Evolutionary conservation across 2,329 filamentous ascomycete species (phyloP), one percentile per base, ranked within the genome.

Genomic region (Chrysoporthe deuterocubensis): DNA sequence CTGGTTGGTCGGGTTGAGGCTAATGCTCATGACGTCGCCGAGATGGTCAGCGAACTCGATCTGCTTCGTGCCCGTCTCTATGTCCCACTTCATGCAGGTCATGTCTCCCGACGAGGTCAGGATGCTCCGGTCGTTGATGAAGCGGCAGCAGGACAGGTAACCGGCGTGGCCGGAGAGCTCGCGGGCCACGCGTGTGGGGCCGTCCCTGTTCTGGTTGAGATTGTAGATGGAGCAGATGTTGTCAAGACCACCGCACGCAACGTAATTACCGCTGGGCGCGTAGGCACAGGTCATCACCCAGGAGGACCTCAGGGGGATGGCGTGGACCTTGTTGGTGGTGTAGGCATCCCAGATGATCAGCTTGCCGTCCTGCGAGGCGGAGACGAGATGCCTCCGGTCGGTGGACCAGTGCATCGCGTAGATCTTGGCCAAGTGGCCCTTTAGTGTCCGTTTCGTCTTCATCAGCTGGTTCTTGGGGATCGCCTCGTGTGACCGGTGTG

Each of bases 261-360:
- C 96, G 79, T 95, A 99, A 84, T 99, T 99, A 67, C 96, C 96
- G 78, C 94, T 97, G 14, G 96, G 96, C 70, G 96, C 95, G 80
- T 99, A 99, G 77, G 96, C 96, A 87, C 96, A 99, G 73, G 96
- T 99, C 96, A 99, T 99, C 81, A 99, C 96, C 96, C 96, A 99
- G 16, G 96, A 99, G 16, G 96, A 98, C 72, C 96, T 90, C 68
- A 99, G 87, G 44, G 96, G 96, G 75, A 99, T 98, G 79, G 96
- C 96, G 82, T 99, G 96, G 71, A 99, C 96, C 82, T 99, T 99
- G 87, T 99, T 98, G 71, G 96, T 98, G 72, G 95, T 98, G 84
- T 99, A 99, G 69, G 96, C 96, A 80, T 99, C 96, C 96, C 96
- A 99, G 78, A 99, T 98, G 81, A 99, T 99, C 74, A 99, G 90